phyloP scores from a whole-genome alignment of 352 stramenopile species.

The Phytophthora palmivora region DNA sequence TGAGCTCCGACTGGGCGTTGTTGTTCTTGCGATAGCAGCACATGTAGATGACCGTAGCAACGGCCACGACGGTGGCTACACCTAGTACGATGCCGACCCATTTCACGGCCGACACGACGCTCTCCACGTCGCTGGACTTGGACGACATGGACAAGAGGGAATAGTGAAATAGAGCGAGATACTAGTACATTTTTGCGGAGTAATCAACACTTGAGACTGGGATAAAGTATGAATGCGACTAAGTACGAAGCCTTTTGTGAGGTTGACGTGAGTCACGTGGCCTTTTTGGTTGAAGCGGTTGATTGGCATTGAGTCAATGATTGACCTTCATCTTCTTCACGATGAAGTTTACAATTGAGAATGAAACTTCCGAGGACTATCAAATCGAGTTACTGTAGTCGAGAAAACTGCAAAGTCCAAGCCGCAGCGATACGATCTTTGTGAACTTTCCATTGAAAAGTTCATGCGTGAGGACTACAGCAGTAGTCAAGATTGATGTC shows the following conservation, averaged over 20 bases:
- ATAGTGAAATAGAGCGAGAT: conserved; percentile 17
- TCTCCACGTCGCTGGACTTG: conserved; percentile 31
- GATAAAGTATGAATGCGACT: conserved; percentile 4
- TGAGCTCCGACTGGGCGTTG: conserved; percentile 32
- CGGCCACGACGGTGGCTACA: conserved; percentile 35
- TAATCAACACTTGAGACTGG: conserved; percentile 2
- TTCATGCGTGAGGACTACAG: too few species aligned
- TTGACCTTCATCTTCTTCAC: background rate
- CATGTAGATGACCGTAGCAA: conserved; percentile 53
- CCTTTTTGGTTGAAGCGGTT: conserved; percentile 16
- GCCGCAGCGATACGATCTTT: too few species aligned
- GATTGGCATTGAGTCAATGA: background rate
- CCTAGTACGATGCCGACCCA: conserved; percentile 47
- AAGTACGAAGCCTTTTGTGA: conserved; percentile 20
- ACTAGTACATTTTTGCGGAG: background rate
- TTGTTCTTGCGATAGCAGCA: conserved; percentile 45
- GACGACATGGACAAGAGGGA: conserved; percentile 28
- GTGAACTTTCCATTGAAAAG: too few species aligned
- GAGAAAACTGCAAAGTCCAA: too few species aligned
- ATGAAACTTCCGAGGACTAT: too few species aligned
- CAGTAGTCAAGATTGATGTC: too few species aligned
- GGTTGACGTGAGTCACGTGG: conserved; percentile 8
- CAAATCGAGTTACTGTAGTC: too few species aligned
- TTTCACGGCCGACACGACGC: conserved; percentile 44
- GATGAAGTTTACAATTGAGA: too few species aligned